Evolutionary conservation across 345 rosid genomes (phyloP), one percentile per base, ranked within the genome.

Genomic region (Tarenaya hassleriana): DNA sequence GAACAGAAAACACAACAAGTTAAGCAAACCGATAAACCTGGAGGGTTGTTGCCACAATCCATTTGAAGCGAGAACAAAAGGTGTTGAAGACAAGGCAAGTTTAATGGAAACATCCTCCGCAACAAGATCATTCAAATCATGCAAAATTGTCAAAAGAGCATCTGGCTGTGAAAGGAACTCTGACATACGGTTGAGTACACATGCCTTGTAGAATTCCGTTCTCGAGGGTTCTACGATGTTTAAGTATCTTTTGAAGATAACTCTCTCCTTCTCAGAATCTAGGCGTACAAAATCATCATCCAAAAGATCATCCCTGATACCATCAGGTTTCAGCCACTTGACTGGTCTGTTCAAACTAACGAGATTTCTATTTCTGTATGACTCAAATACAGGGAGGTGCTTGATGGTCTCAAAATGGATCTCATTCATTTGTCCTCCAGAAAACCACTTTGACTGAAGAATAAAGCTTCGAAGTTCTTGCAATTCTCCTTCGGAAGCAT

Each of bases 361-460:
- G 42, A 83, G 76, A 58, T 66, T 81, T 71, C 97, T 75, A 32
- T 71, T 83, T 80, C 51, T 75, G 64, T 75, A 81, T 13, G 95
- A 80, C 84, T 86, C 94, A 63, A 83, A 90, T 55, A 90, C 57
- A 32, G 97, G 97, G 58, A 90, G 82, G 63, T 68, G 77, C 64
- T 78, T 90, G 63, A 90, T 81, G 58, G 82, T 69, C 60, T 72
- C 71, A 55, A 78, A 70, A 56, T 82, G 92, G 20, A 56, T 48
- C 40, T 72, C 84, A 60, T 73, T 76, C 81, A 90, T 80, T 48
- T 69, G 66, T 55, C 83, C 86, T 56, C 82, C 84, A 67, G 63
- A 61, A 60, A 81, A 90, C 97, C 97, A 90, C 76, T 90, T 90
- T 20, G 90, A 79, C 71, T 90, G 97, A 67, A 90, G 84, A 78